Evolutionary conservation across 2,329 filamentous ascomycete species (phyloP).

Genomic region (Hypoxylon sp.): DNA sequence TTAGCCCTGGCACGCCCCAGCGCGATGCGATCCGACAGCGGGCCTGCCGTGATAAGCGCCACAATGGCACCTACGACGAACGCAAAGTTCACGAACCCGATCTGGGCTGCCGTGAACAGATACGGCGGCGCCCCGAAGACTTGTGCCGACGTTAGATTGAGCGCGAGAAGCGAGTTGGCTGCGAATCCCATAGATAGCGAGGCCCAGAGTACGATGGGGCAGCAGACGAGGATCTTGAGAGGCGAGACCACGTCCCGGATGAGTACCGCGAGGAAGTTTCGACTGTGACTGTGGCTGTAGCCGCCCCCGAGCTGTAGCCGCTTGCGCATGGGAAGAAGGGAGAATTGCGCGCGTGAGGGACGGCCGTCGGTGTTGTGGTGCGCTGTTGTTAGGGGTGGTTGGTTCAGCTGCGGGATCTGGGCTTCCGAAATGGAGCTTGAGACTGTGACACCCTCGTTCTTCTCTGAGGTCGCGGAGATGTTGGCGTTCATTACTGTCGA

Average conservation of each 20-base stretch:
- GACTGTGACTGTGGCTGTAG: neutral
- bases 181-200: conserved; percentile 50
- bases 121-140: conserved; percentile 62
- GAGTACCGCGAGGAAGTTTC: conserved; percentile 5
- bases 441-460: conserved; percentile 10
- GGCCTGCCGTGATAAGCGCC: conserved; percentile 57
- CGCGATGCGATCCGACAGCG: conserved; percentile 59
- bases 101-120: conserved; percentile 57
- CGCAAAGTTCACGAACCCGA: conserved; percentile 64
- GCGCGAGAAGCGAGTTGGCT: conserved; percentile 58
- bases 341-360: conserved; percentile 48
- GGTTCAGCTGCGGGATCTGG: conserved; percentile 35
- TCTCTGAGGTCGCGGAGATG: neutral
- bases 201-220: conserved; percentile 52
- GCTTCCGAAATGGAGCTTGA: conserved; percentile 23
- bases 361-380: conserved; percentile 38
- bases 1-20: conserved; percentile 55
- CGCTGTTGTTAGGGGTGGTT: conserved; percentile 11
- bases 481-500: conserved; percentile 2
- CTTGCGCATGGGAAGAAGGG: conserved; percentile 42
- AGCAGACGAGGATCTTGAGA: conserved; percentile 47
- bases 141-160: conserved; percentile 65
- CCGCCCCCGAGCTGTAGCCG: conserved; percentile 19
- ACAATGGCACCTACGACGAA: conserved; percentile 57
- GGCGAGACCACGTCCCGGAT: conserved; percentile 50